These are phyloP conservation scores for Candida alai DNA, from an alignment of 805 yeast species.

Conservation along the genomic window DNA sequence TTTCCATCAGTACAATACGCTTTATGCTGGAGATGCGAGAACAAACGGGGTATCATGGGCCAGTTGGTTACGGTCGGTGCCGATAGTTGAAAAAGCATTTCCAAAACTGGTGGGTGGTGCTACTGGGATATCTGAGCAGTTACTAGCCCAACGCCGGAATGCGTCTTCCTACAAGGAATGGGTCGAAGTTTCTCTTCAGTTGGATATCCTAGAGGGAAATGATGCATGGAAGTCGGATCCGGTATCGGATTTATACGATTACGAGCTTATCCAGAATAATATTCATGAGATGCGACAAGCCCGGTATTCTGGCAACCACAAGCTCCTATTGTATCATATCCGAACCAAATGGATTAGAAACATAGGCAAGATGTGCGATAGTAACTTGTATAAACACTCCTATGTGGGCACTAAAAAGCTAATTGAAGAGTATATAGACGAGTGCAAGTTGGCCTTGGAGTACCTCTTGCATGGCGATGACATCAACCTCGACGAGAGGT, in stretches of 20 bases:
- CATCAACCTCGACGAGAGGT: constrained; percentile 56
- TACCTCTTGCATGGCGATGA: constrained; percentile 35
- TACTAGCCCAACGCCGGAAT: constrained; percentile 27
- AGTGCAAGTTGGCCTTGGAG: constrained; percentile 54
- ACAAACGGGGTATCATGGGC: too few species aligned
- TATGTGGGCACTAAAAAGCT: constrained; percentile 81
- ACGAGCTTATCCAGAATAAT: constrained; percentile 50
- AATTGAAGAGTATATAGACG: constrained; percentile 78
- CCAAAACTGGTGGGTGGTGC: too few species aligned
- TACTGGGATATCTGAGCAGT: too few species aligned
- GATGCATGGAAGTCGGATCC: constrained; percentile 68
- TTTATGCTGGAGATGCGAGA: too few species aligned
- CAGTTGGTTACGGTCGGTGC: too few species aligned
- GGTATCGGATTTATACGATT: constrained; percentile 71
- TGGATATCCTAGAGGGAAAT: constrained; percentile 64
- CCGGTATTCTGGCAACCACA: constrained; percentile 53
- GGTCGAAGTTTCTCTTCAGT: constrained; percentile 56
- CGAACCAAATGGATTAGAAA: constrained; percentile 85
- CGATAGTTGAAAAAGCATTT: too few species aligned
- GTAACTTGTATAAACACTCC: constrained; percentile 70
- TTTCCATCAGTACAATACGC: too few species aligned
- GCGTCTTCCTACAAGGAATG: constrained; percentile 56
- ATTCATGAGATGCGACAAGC: constrained; percentile 57
- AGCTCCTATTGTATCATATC: constrained; percentile 63
- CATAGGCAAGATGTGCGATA: constrained; percentile 82